A percentile compares a stretch with the other conserved stretches of the same genome.
These are phyloP conservation scores for Tricholoma hemisulphureum DNA, from an alignment of 768 basidiomycete species.

Conservation along the genomic window DNA sequence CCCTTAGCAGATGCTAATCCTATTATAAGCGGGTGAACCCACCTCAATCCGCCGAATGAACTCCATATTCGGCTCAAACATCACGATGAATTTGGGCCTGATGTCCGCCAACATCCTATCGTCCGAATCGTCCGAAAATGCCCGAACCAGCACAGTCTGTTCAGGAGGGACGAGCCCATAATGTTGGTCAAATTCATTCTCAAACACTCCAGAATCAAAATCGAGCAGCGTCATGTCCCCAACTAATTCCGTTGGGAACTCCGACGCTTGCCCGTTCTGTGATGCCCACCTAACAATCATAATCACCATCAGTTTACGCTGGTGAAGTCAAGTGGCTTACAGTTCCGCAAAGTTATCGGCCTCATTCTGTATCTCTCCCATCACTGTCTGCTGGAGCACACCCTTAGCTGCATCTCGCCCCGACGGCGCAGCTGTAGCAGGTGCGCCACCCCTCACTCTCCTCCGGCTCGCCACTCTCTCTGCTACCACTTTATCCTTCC, in stretches of 20 bases:
- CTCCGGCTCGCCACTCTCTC: slow-evolving; percentile 64
- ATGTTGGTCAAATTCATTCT: slow-evolving; percentile 65
- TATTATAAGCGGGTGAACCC: slow-evolving; percentile 14
- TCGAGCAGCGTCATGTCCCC: slow-evolving; percentile 33
- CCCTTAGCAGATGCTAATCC: background rate
- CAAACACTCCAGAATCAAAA: slow-evolving; percentile 36
- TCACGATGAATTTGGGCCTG: slow-evolving; percentile 87
- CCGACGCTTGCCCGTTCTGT: slow-evolving; percentile 25
- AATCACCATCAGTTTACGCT: background rate
- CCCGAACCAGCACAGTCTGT: slow-evolving; percentile 80
- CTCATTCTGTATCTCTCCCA: slow-evolving; percentile 42
- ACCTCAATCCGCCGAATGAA: slow-evolving; percentile 93
- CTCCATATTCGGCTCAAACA: slow-evolving; percentile 93
- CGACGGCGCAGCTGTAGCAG: slow-evolving; percentile 24
- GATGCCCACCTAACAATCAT: slow-evolving; percentile 33
- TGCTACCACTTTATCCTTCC: slow-evolving; percentile 67
- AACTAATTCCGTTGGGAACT: slow-evolving; percentile 19
- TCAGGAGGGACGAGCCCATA: slow-evolving; percentile 80
- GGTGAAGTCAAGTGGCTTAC: slow-evolving; percentile 31
- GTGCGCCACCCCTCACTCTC: slow-evolving; percentile 74
- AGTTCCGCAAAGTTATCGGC: slow-evolving; percentile 56
- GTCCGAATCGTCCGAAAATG: slow-evolving; percentile 91
- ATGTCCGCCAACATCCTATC: slow-evolving; percentile 86
- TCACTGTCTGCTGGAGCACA: slow-evolving; percentile 21
- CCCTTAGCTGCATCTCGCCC: slow-evolving; percentile 11